Evolutionary conservation across 768 basidiomycete species (phyloP), one percentile per base, ranked within the genome.

Genomic region (Pisolithus orientalis): DNA sequence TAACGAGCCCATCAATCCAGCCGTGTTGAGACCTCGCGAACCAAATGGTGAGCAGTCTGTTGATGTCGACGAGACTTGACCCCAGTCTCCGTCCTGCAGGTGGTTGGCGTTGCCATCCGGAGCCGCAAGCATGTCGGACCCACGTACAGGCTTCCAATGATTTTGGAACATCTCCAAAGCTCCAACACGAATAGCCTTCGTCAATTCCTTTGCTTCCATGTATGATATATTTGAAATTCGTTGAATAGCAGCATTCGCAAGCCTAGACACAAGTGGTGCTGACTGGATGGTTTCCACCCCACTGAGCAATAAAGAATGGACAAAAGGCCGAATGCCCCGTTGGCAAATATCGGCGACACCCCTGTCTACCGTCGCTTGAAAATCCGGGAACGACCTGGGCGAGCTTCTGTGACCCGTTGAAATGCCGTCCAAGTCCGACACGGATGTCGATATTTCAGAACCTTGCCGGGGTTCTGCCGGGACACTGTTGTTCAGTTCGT

Each of bases 1-100:
- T 38, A 73, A 50, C 17, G 67, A 59, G 5, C 71, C 71, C 27
- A 70, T 47, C 44, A 72, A 57, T 17, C 60, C 62, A 9, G 70
- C 65, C 27, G 68, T 60, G 38, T 70, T 65, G 24, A 69, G 51
- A 6, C 62, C 59, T 24, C 53, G 46, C 14, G 61, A 53, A 0
- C 51, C 58, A 38, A 58, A 47, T 32, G 57, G 44, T 32, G 39
- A 38, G n/a, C 50, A 44, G 14, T 48, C n/a, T 9, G 7, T 3
- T 5, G 24, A 38, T 13, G 52, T 49, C 9, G 57, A 40, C 10
- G 53, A 16, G 28, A 31, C 49, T 2, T 27, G 44, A 17, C 8
- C 39, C 52, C 55, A 56, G 32, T 53, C 31, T n/a, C 58, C 59
- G 29, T 55, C 40, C 66, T 67, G 34, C 24, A 44, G 31, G 13